phyloP scores from a whole-genome alignment of 73 alveolate species.

The Tetrahymena borealis region DNA sequence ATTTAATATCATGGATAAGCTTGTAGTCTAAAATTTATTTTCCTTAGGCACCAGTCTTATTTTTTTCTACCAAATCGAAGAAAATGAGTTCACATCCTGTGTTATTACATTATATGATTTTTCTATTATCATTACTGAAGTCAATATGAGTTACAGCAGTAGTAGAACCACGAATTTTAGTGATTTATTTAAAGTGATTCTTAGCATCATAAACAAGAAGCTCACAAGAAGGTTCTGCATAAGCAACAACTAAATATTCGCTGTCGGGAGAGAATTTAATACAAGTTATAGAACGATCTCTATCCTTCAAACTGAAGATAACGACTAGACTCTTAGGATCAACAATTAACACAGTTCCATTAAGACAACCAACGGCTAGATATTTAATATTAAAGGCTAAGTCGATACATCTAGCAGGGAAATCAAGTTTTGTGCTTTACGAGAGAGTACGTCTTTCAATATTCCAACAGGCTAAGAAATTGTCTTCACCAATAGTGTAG shows the following conservation, averaged over 20 bases:
- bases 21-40: constrained; percentile 59
- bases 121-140: constrained; percentile 75
- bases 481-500: constrained; percentile 92
- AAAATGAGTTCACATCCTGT: constrained; percentile 83
- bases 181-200: constrained; percentile 67
- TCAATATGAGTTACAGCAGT: constrained; percentile 91
- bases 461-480: constrained; percentile 90
- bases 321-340: constrained; percentile 73
- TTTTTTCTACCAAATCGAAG: constrained; percentile 81
- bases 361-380: constrained; percentile 87
- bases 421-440: constrained; percentile 65
- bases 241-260: constrained; percentile 83
- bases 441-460: constrained; percentile 59
- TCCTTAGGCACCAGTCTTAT: constrained; percentile 50
- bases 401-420: constrained; percentile 77
- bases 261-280: constrained; percentile 90
- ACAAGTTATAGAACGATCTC: constrained; percentile 77
- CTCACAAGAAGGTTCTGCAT: constrained; percentile 73
- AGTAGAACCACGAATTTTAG: constrained; percentile 83
- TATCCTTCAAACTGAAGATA: constrained; percentile 69
- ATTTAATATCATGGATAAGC: constrained; percentile 69
- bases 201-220: constrained; percentile 74
- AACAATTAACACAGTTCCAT: constrained; percentile 68
- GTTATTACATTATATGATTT: constrained; percentile 76
- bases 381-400: constrained; percentile 72